Base-by-base conservation (phyloP, 2,329 filamentous ascomycete species). In the Fusarium buharicum region DNA sequence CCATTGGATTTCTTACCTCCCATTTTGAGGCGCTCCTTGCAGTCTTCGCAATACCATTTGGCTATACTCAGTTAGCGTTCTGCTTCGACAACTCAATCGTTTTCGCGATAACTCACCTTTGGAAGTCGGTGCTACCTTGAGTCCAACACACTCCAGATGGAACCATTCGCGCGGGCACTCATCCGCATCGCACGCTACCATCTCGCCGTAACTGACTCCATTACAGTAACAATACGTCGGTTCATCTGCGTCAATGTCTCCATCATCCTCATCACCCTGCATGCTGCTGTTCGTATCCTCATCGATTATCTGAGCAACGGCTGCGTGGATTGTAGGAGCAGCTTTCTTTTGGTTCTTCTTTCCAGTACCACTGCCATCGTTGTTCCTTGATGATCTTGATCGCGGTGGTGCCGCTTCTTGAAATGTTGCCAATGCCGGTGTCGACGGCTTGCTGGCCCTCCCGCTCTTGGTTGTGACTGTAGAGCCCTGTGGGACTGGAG, bases 41-140 rank as follows among this genome's bases (percentile, higher is more conserved):
- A 93, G 70, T 92, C 89, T 60, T 90, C 88, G 73, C 90, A 93
- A 70, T 90, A 93, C 90, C 90, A 93, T 85, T 91, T 92, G 48
- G 88, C 89, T 91, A 70, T 20, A 51, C 43, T n/a, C 36, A 8
- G 70, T 79, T 72, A 74, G 75, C 61, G 47, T 43, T 47, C 16
- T 41, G 38, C 28, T 24, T 39, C n/a, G 14, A 22, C 14, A 34
- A 9, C 40, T 34, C n/a, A 11, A 14, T 36, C n/a, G 24, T 36
- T 31, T 28, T 37, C 38, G 24, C 33, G 41, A 30, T 17, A 58
- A 85, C 87, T 81, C 77, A 91, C 89, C 85, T 75, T 89, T 92
- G 62, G 87, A 86, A 55, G 85, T 88, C n/a, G 91, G 91, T 48
- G 91, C 90, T 56, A 90, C 90, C 68, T 89, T 90, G 69, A 95